phyloP scores from a whole-genome alignment of 192 early-diverging fungal species.

The Umbelopsis isabellina region DNA sequence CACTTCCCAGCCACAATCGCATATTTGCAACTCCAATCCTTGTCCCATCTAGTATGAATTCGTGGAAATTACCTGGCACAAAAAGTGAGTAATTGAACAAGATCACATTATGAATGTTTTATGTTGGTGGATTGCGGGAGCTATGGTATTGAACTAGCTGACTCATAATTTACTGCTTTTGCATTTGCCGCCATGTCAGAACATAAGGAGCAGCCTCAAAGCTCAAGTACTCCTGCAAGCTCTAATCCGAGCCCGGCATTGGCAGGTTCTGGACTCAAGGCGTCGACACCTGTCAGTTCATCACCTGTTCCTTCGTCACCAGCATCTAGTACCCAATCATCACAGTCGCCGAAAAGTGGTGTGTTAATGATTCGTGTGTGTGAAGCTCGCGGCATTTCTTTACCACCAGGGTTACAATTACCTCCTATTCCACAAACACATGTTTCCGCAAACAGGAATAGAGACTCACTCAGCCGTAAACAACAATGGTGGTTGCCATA shows the following conservation, averaged over 20 bases:
- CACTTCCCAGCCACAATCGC: slow-evolving; percentile 17
- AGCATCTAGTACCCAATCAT: slow-evolving; percentile 7
- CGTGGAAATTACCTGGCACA: slow-evolving; percentile 42
- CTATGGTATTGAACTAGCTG: not conserved
- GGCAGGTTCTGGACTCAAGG: slow-evolving; percentile 4
- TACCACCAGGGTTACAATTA: slow-evolving; percentile 64
- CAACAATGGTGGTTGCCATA: slow-evolving; percentile 75
- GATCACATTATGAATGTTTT: not conserved
- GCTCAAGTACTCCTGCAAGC: not conserved
- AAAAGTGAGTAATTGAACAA: slow-evolving; percentile 30
- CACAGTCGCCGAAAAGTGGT: slow-evolving; percentile 50
- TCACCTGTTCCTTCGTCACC: slow-evolving; percentile 22
- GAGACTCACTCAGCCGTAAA: slow-evolving; percentile 58
- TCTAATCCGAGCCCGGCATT: not conserved
- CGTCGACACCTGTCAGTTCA: slow-evolving; percentile 10
- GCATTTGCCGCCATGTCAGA: slow-evolving; percentile 20
- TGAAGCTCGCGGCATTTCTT: slow-evolving; percentile 77
- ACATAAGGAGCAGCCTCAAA: slow-evolving; percentile 21
- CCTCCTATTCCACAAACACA: slow-evolving; percentile 56
- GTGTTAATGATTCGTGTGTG: slow-evolving; percentile 82
- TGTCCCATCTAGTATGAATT: slow-evolving; percentile 32
- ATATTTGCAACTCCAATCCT: slow-evolving; percentile 11
- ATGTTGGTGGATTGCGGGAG: not conserved
- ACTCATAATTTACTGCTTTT: slow-evolving; percentile 5
- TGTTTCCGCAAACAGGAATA: slow-evolving; percentile 53